These are phyloP conservation scores for Tilletiaria anomala DNA, from an alignment of 1,284 basidiomycete genomes.

Conservation along the genomic window DNA sequence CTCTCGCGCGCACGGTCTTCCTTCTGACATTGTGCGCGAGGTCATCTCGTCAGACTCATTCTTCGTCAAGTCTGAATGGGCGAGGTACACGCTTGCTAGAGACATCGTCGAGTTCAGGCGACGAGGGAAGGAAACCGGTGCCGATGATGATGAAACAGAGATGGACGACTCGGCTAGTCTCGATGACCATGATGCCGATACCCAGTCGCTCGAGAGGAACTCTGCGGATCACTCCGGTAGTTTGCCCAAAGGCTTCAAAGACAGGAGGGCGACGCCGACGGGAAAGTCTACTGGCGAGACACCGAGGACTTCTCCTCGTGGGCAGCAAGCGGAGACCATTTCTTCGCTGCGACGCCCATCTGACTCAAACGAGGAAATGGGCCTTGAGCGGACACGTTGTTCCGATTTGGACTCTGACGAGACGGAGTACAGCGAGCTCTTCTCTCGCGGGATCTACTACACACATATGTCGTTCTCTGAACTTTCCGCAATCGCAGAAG, in stretches of 20 bases:
- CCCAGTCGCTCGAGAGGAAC: too few relatives aligned
- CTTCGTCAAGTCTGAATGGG: conserved; percentile 63
- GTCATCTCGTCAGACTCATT: conserved; percentile 64
- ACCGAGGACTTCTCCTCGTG: too few relatives aligned
- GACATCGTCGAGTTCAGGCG: conserved; percentile 60
- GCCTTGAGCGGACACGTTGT: too few relatives aligned
- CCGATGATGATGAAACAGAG: not conserved
- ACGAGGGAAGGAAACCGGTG: conserved; percentile 29
- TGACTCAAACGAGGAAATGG: not conserved
- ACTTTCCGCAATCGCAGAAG: conserved; percentile 16
- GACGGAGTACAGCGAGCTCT: conserved; percentile 46
- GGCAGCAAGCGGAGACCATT: not conserved
- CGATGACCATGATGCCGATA: too few relatives aligned
- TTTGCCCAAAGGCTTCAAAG: too few relatives aligned
- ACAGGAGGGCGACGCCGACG: too few relatives aligned
- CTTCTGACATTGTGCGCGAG: conserved; percentile 57
- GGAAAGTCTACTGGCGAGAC: too few relatives aligned
- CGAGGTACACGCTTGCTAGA: conserved; percentile 64
- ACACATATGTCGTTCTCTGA: conserved; percentile 54
- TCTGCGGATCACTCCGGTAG: too few relatives aligned
- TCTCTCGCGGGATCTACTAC: conserved; percentile 69
- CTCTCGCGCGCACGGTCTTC: conserved; percentile 48
- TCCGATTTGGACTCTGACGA: conserved; percentile 29
- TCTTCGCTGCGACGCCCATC: not conserved
- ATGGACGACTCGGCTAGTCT: too few relatives aligned